Conservation (phyloP, 257 asterid genomes). For the Apocynum venetum region DNA sequence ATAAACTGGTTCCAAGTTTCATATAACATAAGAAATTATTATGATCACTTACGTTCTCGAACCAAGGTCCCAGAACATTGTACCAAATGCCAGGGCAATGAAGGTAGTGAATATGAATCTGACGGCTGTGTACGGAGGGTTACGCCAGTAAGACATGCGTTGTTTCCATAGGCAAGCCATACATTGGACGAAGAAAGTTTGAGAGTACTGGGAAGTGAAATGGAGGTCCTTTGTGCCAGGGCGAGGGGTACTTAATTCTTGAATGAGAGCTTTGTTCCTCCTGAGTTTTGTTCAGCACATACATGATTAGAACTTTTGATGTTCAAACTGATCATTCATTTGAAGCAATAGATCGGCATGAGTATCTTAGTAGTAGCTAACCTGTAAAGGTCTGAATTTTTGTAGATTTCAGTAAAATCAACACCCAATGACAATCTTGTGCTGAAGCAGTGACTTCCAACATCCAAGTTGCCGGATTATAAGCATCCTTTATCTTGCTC, state of each 20-base stretch:
- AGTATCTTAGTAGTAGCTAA: conserved; percentile 13
- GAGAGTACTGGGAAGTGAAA: conserved; percentile 57
- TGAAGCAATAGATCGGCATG: background rate
- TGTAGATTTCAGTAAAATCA: conserved; percentile 56
- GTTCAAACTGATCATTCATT: background rate
- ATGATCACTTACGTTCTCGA: conserved; percentile 37
- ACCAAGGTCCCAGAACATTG: conserved; percentile 83
- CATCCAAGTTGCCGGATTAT: conserved; percentile 90
- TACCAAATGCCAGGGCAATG: conserved; percentile 60
- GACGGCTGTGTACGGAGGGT: conserved; percentile 67
- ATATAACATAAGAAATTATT: background rate
- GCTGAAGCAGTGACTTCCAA: conserved; percentile 59
- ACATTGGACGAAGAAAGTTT: conserved; percentile 53
- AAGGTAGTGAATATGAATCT: conserved; percentile 55
- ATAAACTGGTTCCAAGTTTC: background rate
- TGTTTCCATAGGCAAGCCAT: conserved; percentile 88
- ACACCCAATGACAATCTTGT: conserved; percentile 46
- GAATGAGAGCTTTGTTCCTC: conserved; percentile 62
- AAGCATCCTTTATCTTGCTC: conserved; percentile 46
- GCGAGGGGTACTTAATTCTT: conserved; percentile 55
- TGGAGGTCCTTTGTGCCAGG: conserved; percentile 58
- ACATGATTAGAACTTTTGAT: background rate
- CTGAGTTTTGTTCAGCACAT: conserved; percentile 25
- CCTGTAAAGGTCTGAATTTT: conserved; percentile 50
- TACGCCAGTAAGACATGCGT: conserved; percentile 83